Evolutionary conservation across 768 basidiomycete genomes (phyloP).

Genomic region (Suillus subaureus): DNA sequence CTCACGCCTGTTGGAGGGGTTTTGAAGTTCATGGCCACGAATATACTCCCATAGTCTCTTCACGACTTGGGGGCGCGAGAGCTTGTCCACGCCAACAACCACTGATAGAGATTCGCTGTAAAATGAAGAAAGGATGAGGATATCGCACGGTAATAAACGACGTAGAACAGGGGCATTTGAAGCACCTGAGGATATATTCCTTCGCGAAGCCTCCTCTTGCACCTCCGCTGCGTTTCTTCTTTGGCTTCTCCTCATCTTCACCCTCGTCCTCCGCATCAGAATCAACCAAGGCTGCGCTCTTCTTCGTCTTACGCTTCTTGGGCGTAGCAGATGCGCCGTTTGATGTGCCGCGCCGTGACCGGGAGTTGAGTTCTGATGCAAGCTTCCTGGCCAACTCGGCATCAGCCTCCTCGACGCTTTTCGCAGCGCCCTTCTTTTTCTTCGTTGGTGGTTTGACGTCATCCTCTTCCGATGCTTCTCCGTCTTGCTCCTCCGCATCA

Average conservation of each 20-base stretch:
- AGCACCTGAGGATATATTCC: conserved; percentile 72
- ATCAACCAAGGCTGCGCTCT: conserved; percentile 51
- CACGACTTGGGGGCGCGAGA: conserved; percentile 89
- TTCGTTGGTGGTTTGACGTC: conserved; percentile 14
- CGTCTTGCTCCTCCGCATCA: conserved; percentile 21
- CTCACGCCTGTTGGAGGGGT: conserved; percentile 79
- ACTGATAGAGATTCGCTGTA: conserved; percentile 71
- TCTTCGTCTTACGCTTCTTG: conserved; percentile 51
- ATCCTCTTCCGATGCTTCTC: conserved; percentile 22
- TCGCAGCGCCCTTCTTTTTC: conserved; percentile 50
- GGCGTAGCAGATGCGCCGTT: conserved; percentile 41
- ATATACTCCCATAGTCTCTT: conserved; percentile 92
- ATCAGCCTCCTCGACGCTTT: conserved; percentile 58
- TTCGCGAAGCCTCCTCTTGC: conserved; percentile 80
- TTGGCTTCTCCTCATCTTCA: conserved; percentile 43
- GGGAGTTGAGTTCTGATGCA: conserved; percentile 69
- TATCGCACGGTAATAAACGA: conserved; percentile 5
- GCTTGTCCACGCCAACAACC: conserved; percentile 62
- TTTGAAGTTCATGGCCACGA: conserved; percentile 79
- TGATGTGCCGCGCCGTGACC: conserved; percentile 50
- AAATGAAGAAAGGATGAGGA: conserved; percentile 12
- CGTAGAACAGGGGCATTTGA: conserved; percentile 8
- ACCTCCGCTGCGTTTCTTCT: conserved; percentile 52
- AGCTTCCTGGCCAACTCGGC: conserved; percentile 72
- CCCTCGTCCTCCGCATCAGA: conserved; percentile 53